Base-by-base conservation (phyloP, 306 rosid genomes). In the Gleditsia sinensis region DNA sequence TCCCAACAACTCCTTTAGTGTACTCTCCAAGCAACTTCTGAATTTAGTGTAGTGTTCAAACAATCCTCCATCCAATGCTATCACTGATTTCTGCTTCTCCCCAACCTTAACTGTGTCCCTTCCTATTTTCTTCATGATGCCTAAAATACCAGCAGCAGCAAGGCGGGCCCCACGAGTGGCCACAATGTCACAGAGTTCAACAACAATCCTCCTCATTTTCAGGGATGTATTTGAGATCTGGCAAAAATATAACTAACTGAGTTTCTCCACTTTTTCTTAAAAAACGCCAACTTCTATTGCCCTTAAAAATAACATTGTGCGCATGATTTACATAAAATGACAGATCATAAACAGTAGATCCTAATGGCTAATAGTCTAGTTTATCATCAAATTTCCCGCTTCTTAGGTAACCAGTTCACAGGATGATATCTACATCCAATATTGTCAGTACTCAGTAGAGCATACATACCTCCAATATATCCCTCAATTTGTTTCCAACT, bases 1-100 rank as follows among this genome's bases (percentile, higher is more conserved):
- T 59, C 99, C 99, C 67, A 95, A 60, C 84, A 95, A 82, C 75
- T 92, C 99, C 60, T 86, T 81, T 37, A 95, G 81, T 55, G 99
- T 67, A 72, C 82, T 77, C 93, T 92, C 96, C 91, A 95, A 71
- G 72, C 90, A 75, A 78, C 70, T 69, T 12, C 96, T 86, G 92
- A 95, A 92, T 75, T 88, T 83, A 2, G 74, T 13, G 78, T 92
- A 92, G 80, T 90, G 97, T 86, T 95, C 99, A 65, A 80, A 95
- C 80, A 95, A 76, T 54, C 98, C 99, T 20, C 99, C 99, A 55
- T 95, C 99, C 83, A 95, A 37, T 40, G 98, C 90, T 70, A 95
- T 78, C 54, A 88, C 97, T 21, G 98, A 82, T 63, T 75, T 90
- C 80, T 87, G 97, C 75, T 79, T 87, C 83, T 86, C 92, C 75